Conservation (phyloP, 2,329 filamentous ascomycete genomes). For the Talaromyces amestolkiae region DNA sequence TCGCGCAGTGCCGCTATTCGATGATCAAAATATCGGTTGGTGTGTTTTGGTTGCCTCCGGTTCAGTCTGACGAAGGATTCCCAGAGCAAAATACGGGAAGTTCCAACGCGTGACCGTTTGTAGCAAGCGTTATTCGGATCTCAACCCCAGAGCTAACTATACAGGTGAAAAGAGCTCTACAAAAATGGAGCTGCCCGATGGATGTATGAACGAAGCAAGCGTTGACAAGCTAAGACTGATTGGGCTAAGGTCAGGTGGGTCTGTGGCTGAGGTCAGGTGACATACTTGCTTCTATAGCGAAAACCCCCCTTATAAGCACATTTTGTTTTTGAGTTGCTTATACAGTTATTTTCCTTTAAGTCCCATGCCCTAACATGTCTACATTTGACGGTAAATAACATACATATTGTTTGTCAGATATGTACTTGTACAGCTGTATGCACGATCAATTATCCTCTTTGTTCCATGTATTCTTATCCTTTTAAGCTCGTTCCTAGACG, state of each 20-base stretch:
- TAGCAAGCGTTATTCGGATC: neutral
- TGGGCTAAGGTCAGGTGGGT: neutral
- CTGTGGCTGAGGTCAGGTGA: neutral
- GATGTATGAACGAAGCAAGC: neutral
- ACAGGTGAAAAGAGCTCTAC: neutral
- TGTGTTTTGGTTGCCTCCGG: neutral
- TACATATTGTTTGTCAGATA: neutral
- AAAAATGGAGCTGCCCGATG: slow-evolving; percentile 1
- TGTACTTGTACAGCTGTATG: neutral
- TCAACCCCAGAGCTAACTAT: neutral
- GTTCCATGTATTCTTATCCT: neutral
- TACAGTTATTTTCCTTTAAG: neutral
- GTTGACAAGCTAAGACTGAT: neutral
- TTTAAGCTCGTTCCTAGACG: too few species aligned
- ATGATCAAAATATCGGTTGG: neutral
- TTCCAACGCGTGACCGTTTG: neutral
- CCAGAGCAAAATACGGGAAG: neutral
- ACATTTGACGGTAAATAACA: neutral
- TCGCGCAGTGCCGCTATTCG: neutral
- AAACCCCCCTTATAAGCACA: neutral
- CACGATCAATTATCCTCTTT: neutral
- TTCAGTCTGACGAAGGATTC: neutral
- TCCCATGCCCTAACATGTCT: neutral
- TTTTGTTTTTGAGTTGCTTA: neutral
- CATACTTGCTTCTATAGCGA: neutral